These are phyloP conservation scores for Raffaelea deltoideospora DNA, from an alignment of 2,329 filamentous ascomycete genomes.

Conservation along the genomic window DNA sequence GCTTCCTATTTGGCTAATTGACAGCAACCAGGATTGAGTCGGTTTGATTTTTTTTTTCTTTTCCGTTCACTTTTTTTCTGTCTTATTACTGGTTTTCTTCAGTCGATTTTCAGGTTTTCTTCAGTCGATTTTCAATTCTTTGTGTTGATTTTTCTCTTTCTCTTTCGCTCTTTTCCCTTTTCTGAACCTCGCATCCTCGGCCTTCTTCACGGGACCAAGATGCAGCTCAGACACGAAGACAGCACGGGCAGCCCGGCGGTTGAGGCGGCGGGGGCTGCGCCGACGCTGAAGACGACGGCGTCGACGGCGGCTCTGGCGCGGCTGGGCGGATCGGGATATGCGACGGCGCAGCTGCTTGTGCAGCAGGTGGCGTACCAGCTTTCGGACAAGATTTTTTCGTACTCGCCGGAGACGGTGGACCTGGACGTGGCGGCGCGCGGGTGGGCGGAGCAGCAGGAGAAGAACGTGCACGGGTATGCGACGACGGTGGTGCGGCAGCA, in stretches of 20 bases:
- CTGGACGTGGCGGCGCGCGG: constrained; percentile 68
- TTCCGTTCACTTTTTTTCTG: constrained; percentile 1
- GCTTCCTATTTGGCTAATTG: no score
- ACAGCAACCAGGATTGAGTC: no score
- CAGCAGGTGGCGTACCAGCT: constrained; percentile 93
- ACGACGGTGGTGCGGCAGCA: constrained; percentile 70
- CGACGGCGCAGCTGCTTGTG: constrained; percentile 82
- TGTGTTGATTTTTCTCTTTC: background rate
- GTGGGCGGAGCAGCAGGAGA: constrained; percentile 56
- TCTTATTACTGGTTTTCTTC: constrained; percentile 1
- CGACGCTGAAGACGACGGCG: constrained; percentile 25
- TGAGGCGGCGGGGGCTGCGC: background rate
- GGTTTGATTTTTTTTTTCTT: no score
- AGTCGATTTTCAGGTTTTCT: constrained; percentile 2
- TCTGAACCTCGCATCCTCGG: background rate
- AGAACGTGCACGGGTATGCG: constrained; percentile 69
- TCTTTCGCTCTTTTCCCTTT: background rate
- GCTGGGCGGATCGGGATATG: constrained; percentile 79
- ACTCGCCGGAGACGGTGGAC: constrained; percentile 87
- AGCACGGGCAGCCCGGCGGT: constrained; percentile 9
- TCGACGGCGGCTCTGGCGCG: constrained; percentile 35
- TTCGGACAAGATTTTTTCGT: constrained; percentile 94
- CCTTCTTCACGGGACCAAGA: constrained; percentile 1
- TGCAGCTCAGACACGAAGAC: constrained; percentile 11
- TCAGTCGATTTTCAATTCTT: background rate